Evolutionary conservation across 2,329 filamentous ascomycete species (phyloP), one percentile per base, ranked within the genome.

Genomic region (Onygenales sp.): DNA sequence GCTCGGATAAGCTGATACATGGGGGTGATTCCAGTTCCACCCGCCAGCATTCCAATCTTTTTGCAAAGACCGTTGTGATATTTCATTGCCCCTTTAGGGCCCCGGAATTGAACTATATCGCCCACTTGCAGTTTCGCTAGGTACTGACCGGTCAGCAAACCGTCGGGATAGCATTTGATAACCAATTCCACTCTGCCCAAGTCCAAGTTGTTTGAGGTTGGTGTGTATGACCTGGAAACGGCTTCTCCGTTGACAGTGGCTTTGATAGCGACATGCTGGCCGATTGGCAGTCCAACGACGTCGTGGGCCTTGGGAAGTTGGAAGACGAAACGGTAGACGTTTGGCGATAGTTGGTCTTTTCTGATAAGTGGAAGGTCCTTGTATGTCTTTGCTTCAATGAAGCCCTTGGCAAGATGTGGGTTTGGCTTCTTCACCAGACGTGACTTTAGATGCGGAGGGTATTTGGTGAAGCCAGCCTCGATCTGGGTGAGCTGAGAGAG

Each of bases 251-350:
- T 83, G 56, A 90, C 82, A 55, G 80, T 82, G 52, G 90, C 92
- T 62, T 86, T 88, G 68, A 97, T 89, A 58, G 92, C 95, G 74
- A 97, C 95, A 78, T 97, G 93, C 77, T 97, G 92, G 67, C 92
- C 92, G 75, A 96, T 96, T 61, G 92, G 92, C 44, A 96, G 87
- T 66, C 92, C 92, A 65, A 97, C 88, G 69, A 95, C 88, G 61
- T 87, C 82, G 63, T 77, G 85, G 42, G 84, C 75, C 51, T 78
- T 78, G 54, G 91, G 91, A 42, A 97, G 87, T 31, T 69, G 63
- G 40, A 82, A 80, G 60, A 80, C 79, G 77, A 97, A 95, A 66
- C 92, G 90, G 79, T 97, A 97, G 77, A 97, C 95, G 72, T 44
- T 44, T 1, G 21, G 14, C 1, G 42, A 44, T 6, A 44, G 42